Evolutionary conservation across 345 rosid species (phyloP).

Genomic region (Gynandropsis gynandra): DNA sequence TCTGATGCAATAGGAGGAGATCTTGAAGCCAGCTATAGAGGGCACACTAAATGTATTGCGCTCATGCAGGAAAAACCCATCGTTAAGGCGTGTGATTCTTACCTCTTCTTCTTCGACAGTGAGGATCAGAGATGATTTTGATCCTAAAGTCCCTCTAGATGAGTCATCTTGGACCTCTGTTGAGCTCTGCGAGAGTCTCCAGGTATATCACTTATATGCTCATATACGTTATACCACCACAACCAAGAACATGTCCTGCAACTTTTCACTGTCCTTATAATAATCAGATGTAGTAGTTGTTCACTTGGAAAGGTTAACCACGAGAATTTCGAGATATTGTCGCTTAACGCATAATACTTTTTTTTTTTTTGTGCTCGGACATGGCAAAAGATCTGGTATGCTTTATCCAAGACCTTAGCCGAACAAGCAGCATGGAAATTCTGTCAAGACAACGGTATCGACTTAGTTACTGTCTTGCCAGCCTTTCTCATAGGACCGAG

Average conservation of each 20-base stretch:
- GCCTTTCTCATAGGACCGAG: constrained; percentile 78
- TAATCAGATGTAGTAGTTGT: not conserved
- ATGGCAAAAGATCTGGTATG: constrained; percentile 55
- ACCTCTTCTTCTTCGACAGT: constrained; percentile 84
- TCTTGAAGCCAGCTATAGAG: constrained; percentile 66
- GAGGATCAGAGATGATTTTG: constrained; percentile 60
- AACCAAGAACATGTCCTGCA: no score
- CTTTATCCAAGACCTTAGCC: constrained; percentile 65
- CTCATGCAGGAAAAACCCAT: constrained; percentile 64
- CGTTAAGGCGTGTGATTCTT: constrained; percentile 63
- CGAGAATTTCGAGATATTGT: not conserved
- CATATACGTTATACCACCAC: no score
- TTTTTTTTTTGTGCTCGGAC: no score
- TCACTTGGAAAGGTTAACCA: not conserved
- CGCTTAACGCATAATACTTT: not conserved
- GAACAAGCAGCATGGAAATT: constrained; percentile 91
- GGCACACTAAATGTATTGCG: constrained; percentile 81
- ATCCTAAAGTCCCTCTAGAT: constrained; percentile 55
- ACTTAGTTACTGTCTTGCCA: constrained; percentile 62
- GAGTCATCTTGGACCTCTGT: constrained; percentile 86
- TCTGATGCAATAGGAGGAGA: constrained; percentile 49
- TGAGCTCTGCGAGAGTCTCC: constrained; percentile 58
- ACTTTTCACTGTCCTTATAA: no score
- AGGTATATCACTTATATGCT: no score
- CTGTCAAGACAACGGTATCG: constrained; percentile 51